Evolutionary conservation across 768 basidiomycete species (phyloP).

Genomic region (Infundibulicybe gibba): DNA sequence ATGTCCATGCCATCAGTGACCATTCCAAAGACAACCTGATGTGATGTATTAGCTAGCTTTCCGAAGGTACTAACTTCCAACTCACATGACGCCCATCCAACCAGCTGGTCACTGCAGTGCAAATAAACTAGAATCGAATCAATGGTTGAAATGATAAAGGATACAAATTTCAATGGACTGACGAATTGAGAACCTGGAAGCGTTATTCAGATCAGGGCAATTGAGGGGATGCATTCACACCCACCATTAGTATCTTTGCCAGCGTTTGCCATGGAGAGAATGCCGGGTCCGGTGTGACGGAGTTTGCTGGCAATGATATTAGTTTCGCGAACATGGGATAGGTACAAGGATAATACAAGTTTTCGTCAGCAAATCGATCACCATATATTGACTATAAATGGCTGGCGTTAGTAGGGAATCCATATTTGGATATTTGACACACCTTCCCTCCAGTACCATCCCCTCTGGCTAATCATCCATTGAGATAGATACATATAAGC

Average conservation of each 20-base stretch:
- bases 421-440: conserved; percentile 5
- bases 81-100: conserved; percentile 85
- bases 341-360: conserved; percentile 55
- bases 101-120: conserved; percentile 84
- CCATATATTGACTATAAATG: conserved; percentile 79
- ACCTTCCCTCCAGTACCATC: conserved; percentile 94
- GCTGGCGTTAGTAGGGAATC: background rate
- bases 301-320: conserved; percentile 69
- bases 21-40: conserved; percentile 87
- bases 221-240: conserved; percentile 3
- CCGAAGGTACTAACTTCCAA: conserved; percentile 1
- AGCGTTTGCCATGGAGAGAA: conserved; percentile 93
- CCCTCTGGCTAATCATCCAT: conserved; percentile 51
- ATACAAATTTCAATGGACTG: conserved; percentile 18
- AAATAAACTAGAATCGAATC: conserved; percentile 70
- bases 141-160: background rate
- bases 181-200: conserved; percentile 82
- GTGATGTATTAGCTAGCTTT: background rate
- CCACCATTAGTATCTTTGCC: conserved; percentile 90
- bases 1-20: conserved; percentile 93
- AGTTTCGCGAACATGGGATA: background rate
- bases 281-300: conserved; percentile 84
- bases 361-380: conserved; percentile 89
- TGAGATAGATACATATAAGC: conserved; percentile 11
- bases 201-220: conserved; percentile 4